Percentiles rank a stretch among this genome's conserved stretches.
phyloP scores from a whole-genome alignment of 2,329 filamentous ascomycete species.

The Thelonectria discophora region DNA sequence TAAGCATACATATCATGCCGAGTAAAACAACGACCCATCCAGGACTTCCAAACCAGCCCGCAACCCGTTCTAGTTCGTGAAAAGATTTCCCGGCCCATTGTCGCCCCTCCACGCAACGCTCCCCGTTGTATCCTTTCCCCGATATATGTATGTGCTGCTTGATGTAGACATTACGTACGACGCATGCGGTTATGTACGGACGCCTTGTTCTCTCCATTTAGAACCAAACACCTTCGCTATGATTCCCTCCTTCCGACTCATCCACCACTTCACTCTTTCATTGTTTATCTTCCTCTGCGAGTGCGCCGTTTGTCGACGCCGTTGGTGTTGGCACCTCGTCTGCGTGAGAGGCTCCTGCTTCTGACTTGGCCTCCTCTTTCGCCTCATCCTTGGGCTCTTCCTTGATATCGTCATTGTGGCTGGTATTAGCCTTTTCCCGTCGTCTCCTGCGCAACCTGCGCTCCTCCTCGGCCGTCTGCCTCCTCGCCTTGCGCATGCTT shows the following conservation, averaged over 20 bases:
- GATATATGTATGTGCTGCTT: constrained; percentile 40
- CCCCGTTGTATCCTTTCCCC: constrained; percentile 23
- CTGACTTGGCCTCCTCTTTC: constrained; percentile 30
- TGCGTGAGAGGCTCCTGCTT: constrained; percentile 24
- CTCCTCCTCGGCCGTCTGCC: constrained; percentile 84
- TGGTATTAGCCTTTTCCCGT: constrained; percentile 65
- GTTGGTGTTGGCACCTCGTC: constrained; percentile 36
- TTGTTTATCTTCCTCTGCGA: constrained; percentile 35
- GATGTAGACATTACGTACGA: constrained; percentile 52
- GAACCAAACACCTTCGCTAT: constrained; percentile 39
- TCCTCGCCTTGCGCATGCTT: constrained; percentile 65
- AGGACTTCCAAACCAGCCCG: constrained; percentile 23
- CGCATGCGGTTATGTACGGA: constrained; percentile 40
- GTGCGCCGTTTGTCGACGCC: constrained; percentile 27
- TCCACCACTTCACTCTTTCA: constrained; percentile 30
- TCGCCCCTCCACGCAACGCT: constrained; percentile 22
- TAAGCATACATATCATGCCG: constrained; percentile 8
- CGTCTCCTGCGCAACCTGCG: constrained; percentile 72
- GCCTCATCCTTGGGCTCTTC: constrained; percentile 36
- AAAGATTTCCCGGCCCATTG: constrained; percentile 18
- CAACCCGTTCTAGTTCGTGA: constrained; percentile 21
- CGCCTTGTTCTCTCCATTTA: constrained; percentile 25
- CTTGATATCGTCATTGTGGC: constrained; percentile 41
- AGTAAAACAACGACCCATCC: constrained; percentile 13
- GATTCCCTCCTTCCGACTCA: constrained; percentile 23